Evolutionary conservation across 1,284 basidiomycete genomes (phyloP).

Genomic region (Takashimella koratensis): DNA sequence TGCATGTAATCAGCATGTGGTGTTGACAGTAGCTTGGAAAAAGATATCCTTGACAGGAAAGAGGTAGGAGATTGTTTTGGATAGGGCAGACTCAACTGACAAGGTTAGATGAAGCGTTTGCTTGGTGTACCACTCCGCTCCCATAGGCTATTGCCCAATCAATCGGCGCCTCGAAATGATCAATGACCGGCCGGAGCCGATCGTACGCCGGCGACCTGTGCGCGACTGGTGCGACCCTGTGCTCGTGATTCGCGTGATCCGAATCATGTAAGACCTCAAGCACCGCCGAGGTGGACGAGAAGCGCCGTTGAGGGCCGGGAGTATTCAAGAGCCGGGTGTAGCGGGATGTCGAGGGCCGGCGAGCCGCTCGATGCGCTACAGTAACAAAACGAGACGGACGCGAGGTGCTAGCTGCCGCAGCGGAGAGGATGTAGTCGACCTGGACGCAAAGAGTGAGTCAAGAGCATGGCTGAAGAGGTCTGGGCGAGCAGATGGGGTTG

Average conservation of each 20-base stretch:
- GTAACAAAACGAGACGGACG: too few relatives aligned
- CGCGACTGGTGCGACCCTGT: too few relatives aligned
- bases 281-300: neutral
- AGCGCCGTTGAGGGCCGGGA: neutral
- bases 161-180: slow-evolving; percentile 32
- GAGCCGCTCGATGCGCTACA: neutral
- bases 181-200: slow-evolving; percentile 36
- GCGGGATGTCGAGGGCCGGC: neutral
- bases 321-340: neutral
- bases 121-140: slow-evolving; percentile 46
- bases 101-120: slow-evolving; percentile 27
- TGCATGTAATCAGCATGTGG: slow-evolving; percentile 15
- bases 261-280: neutral
- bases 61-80: too few relatives aligned
- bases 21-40: too few relatives aligned
- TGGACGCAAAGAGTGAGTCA: neutral
- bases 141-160: slow-evolving; percentile 49
- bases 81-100: too few relatives aligned
- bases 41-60: too few relatives aligned
- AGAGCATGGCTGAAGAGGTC: neutral
- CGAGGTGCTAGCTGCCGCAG: neutral
- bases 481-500: neutral
- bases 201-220: slow-evolving; percentile 17
- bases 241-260: neutral
- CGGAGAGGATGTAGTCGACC: neutral